These are phyloP conservation scores for Orbilia oligospora DNA, from an alignment of 2,329 filamentous ascomycete species.

Conservation along the genomic window DNA sequence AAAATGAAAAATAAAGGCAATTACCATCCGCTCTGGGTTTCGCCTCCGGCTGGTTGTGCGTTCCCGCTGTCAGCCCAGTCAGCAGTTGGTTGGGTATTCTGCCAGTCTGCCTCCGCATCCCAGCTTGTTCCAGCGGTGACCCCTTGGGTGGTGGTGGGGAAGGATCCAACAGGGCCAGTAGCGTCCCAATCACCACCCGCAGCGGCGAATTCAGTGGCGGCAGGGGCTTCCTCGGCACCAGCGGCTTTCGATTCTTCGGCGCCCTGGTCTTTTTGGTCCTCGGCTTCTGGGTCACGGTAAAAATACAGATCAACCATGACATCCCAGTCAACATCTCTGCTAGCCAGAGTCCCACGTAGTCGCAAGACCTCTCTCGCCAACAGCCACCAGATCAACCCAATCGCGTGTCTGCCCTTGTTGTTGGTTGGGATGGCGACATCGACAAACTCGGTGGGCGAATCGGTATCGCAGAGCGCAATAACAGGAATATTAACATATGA, in stretches of 20 bases:
- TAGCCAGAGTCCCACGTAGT: conserved; percentile 95
- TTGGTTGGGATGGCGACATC: conserved; percentile 99
- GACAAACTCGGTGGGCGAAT: conserved; percentile 99
- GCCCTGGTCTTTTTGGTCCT: conserved; percentile 95
- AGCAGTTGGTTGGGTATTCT: conserved; percentile 73
- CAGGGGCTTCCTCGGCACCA: conserved; percentile 85
- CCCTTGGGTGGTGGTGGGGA: conserved; percentile 73
- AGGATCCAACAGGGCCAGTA: conserved; percentile 76
- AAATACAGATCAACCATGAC: conserved; percentile 99
- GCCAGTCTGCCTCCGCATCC: conserved; percentile 76
- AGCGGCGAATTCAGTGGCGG: conserved; percentile 71
- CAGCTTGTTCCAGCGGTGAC: conserved; percentile 75
- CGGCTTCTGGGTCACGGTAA: conserved; percentile 99
- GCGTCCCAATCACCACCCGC: conserved; percentile 88
- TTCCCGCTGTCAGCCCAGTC: conserved; percentile 71
- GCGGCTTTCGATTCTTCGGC: conserved; percentile 90
- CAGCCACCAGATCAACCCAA: conserved; percentile 99
- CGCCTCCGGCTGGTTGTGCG: conserved; percentile 65
- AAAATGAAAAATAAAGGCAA: background rate
- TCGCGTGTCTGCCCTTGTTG: conserved; percentile 99
- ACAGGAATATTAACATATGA: conserved; percentile 99
- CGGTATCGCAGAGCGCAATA: conserved; percentile 98
- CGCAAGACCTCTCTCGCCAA: conserved; percentile 99
- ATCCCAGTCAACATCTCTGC: conserved; percentile 97
- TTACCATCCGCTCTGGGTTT: conserved; percentile 64